These are phyloP conservation scores for Kwoniella newhampshirensis DNA, from an alignment of 768 basidiomycete genomes.

Conservation along the genomic window DNA sequence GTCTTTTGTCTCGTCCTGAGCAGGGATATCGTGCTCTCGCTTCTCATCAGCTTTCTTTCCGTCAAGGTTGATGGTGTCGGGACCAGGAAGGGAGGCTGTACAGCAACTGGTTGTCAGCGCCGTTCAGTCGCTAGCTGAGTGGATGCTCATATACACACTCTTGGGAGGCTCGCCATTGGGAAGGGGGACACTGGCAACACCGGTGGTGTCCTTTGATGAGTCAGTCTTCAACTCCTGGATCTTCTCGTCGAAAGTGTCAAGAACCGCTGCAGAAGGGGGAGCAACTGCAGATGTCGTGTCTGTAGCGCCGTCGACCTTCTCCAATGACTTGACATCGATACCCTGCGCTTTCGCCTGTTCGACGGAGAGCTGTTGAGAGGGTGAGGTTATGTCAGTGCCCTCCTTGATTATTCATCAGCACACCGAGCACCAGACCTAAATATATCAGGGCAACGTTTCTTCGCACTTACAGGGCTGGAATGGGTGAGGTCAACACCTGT, in stretches of 20 bases:
- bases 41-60: conserved; percentile 10
- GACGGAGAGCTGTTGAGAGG: conserved; percentile 42
- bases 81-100: conserved; percentile 11
- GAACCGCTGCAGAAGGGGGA: conserved; percentile 33
- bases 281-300: conserved; percentile 33
- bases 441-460: background rate
- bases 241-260: conserved; percentile 40
- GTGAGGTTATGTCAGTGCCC: conserved; percentile 13
- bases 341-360: conserved; percentile 48
- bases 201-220: conserved; percentile 6
- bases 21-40: conserved; percentile 41
- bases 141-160: conserved; percentile 25
- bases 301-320: conserved; percentile 35
- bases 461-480: conserved; percentile 43
- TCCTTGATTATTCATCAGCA: background rate
- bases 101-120: too few relatives aligned
- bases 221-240: conserved; percentile 33
- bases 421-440: background rate
- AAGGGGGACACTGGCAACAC: conserved; percentile 15
- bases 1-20: conserved; percentile 45
- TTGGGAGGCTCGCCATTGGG: conserved; percentile 20
- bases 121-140: conserved; percentile 2
- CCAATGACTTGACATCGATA: conserved; percentile 38
- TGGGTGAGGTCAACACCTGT: conserved; percentile 49
- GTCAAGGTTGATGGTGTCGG: conserved; percentile 1